Evolutionary conservation across 139 green algal genomes (phyloP).

Genomic region (Picochlorum sp.): DNA sequence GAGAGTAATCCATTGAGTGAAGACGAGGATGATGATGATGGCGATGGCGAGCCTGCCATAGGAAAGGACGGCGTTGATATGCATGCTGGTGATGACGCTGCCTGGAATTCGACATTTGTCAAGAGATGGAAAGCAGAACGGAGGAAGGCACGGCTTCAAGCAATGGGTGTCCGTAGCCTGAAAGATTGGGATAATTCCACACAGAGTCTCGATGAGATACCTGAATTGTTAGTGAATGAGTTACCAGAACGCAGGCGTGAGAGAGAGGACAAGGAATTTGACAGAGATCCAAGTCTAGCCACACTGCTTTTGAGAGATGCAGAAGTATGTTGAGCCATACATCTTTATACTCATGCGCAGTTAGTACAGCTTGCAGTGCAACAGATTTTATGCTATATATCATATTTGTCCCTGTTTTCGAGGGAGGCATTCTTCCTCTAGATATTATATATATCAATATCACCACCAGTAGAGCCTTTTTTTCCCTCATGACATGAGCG

Average conservation of each 20-base stretch:
- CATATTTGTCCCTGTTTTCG: too few species aligned
- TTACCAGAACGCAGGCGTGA: slow-evolving; percentile 3
- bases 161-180: slow-evolving; percentile 21
- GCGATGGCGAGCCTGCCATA: background rate
- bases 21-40: background rate
- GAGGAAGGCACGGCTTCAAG: slow-evolving; percentile 20
- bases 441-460: too few species aligned
- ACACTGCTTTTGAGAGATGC: background rate
- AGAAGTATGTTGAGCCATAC: too few species aligned
- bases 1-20: background rate
- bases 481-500: too few species aligned
- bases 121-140: slow-evolving; percentile 25
- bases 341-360: too few species aligned
- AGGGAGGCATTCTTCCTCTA: too few species aligned
- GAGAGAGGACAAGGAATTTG: background rate
- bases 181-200: slow-evolving; percentile 11
- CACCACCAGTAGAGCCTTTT: too few species aligned
- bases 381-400: too few species aligned
- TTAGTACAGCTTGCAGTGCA: too few species aligned
- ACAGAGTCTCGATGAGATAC: slow-evolving; percentile 10
- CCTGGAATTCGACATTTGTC: slow-evolving; percentile 11
- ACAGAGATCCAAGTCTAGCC: background rate
- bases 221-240: slow-evolving; percentile 25
- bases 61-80: background rate
- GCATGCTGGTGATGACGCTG: background rate